phyloP scores from a whole-genome alignment of 257 asterid genomes.

The Solanum chaucha region DNA sequence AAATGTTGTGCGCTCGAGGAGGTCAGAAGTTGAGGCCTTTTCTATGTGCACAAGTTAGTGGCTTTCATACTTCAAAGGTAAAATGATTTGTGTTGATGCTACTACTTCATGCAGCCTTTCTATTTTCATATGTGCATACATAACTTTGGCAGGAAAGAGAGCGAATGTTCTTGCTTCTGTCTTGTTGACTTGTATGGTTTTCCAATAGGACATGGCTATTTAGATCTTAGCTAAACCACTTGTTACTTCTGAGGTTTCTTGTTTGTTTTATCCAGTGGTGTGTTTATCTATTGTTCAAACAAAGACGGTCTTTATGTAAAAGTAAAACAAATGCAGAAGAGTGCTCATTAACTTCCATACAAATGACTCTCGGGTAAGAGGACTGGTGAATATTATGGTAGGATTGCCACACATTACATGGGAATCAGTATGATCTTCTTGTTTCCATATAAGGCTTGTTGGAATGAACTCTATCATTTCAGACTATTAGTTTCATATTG shows the following conservation, averaged over 20 bases:
- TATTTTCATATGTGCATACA: not conserved
- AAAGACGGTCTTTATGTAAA: not conserved
- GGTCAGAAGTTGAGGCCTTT: conserved; percentile 26
- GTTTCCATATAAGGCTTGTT: not conserved
- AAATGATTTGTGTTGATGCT: not conserved
- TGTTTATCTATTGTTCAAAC: not conserved
- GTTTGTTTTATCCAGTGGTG: not conserved
- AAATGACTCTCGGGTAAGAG: not conserved
- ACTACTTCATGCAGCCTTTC: not conserved
- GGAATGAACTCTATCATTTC: not conserved
- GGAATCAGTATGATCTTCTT: not conserved
- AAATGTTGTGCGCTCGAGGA: conserved; percentile 25
- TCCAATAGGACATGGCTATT: not conserved
- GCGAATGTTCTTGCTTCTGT: not conserved
- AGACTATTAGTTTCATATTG: not conserved
- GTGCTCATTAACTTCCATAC: not conserved
- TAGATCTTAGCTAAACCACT: not conserved
- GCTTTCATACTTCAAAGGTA: conserved; percentile 53
- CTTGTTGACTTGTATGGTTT: not conserved
- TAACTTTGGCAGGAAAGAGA: not conserved
- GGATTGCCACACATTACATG: not conserved
- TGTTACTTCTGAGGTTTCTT: not conserved
- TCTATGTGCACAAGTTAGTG: conserved; percentile 20
- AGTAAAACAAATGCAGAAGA: not conserved
- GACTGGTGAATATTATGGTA: not conserved